Base-by-base conservation (phyloP, 768 basidiomycete genomes). In the Lactifluus volemus region DNA sequence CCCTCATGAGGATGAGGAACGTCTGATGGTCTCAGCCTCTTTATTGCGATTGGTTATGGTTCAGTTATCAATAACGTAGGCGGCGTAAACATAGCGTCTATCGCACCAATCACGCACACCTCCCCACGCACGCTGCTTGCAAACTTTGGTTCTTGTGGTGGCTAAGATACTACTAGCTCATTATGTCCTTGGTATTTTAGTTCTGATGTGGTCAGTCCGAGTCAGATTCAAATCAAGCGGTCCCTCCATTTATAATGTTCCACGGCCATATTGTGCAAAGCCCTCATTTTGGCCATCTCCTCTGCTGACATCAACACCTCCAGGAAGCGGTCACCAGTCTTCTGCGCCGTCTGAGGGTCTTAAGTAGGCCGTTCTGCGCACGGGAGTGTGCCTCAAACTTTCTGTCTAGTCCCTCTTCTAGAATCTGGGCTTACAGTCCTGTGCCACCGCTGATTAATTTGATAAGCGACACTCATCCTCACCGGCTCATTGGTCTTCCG, bases 371-470 rank as follows among this genome's bases (percentile, higher is more conserved):
- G 7, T 2, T 47, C 5, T 47, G 10, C 11, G 44, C 10, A 17
- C 38, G 15, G n/a, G 44, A 9, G 19, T 12, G 45, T 25, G 45
- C 45, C 45, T 47, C 21, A 11, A 11, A 25, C 5, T 10, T 15
- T 12, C 11, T 47, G 5, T 6, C 45, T 25, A 25, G 21, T 25
- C 45, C 21, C 45, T 47, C 45, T 25, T 47, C 45, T 5, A 19
- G 45, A 47, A 47, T 47, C 5, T 47, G 21, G 45, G 45, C 21
- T 47, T 45, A 8, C 44, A n/a, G 10, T 45, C 44, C 10, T 45
- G 41, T 17, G 19, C 79, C 39, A 73, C 78, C 64, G 52, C 61
- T 2, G 45, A 34, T 2, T 34, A 34, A 34, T 6, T 34, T 34
- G 68, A 47, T 1, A 42, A 42, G 7, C 41, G 17, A 42, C 41